Evolutionary conservation across 2,329 filamentous ascomycete species (phyloP).

Genomic region (Colletotrichum sp.): DNA sequence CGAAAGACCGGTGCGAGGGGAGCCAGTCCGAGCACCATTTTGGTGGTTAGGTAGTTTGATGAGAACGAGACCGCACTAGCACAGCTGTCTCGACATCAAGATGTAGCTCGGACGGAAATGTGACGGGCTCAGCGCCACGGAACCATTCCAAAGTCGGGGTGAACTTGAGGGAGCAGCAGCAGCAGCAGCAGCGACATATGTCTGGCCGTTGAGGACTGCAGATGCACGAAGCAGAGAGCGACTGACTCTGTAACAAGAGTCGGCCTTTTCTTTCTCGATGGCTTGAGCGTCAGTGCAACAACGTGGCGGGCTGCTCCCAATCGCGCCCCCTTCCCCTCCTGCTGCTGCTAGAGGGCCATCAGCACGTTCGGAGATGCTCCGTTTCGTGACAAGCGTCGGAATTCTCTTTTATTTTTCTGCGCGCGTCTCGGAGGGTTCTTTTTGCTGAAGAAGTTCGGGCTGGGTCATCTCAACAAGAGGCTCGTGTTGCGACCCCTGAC

Average conservation of each 20-base stretch:
- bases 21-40: conserved; percentile 2
- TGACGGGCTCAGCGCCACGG: background rate
- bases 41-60: conserved; percentile 3
- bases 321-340: background rate
- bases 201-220: conserved; percentile 1
- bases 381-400: conserved; percentile 10
- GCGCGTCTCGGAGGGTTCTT: background rate
- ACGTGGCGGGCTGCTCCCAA: background rate
- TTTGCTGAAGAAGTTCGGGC: conserved; percentile 4
- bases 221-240: background rate
- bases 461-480: conserved; percentile 11
- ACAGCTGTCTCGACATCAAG: background rate
- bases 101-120: conserved; percentile 5
- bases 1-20: background rate
- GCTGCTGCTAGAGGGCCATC: background rate
- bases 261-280: background rate
- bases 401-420: background rate
- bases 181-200: background rate
- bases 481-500: conserved; percentile 11
- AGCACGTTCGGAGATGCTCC: background rate
- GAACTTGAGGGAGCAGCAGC: background rate
- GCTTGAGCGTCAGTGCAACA: conserved; percentile 9
- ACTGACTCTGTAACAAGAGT: background rate
- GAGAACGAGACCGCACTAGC: background rate
- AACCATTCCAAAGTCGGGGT: background rate